These are phyloP conservation scores for Pluteus cervinus DNA, from an alignment of 768 basidiomycete species.

Conservation along the genomic window DNA sequence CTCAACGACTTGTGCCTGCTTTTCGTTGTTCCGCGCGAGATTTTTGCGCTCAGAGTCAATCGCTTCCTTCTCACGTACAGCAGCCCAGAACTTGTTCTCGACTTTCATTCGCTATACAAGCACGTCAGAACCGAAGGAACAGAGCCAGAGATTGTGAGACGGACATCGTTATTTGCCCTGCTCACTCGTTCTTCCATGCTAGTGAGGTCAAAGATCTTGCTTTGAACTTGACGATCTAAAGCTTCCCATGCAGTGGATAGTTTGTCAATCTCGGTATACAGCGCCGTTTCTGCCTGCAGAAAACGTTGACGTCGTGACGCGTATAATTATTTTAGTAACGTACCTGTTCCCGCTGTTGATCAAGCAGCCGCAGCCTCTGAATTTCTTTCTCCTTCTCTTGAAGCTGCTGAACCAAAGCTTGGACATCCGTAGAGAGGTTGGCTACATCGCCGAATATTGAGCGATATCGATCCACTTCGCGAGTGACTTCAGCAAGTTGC, in stretches of 20 bases:
- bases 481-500: conserved; percentile 37
- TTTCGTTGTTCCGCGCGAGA: conserved; percentile 41
- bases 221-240: conserved; percentile 73
- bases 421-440: conserved; percentile 42
- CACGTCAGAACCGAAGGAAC: conserved; percentile 3
- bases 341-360: conserved; percentile 62
- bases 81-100: conserved; percentile 90
- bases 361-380: conserved; percentile 51
- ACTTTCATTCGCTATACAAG: conserved; percentile 83
- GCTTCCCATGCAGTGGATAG: conserved; percentile 84
- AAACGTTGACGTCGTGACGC: too few species aligned
- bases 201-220: conserved; percentile 80
- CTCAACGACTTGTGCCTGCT: conserved; percentile 54
- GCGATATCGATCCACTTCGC: conserved; percentile 56
- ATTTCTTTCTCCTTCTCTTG: conserved; percentile 66
- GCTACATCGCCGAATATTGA: conserved; percentile 55
- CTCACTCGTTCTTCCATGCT: conserved; percentile 66
- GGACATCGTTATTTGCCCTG: conserved; percentile 64
- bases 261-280: conserved; percentile 82
- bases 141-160: conserved; percentile 14
- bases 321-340: too few species aligned
- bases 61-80: conserved; percentile 86
- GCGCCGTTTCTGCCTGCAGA: conserved; percentile 59
- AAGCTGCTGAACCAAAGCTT: conserved; percentile 47
- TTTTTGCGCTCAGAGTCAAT: conserved; percentile 71